Base-by-base conservation (phyloP, 106 monocot genomes). In the Ottelia alismoides region DNA sequence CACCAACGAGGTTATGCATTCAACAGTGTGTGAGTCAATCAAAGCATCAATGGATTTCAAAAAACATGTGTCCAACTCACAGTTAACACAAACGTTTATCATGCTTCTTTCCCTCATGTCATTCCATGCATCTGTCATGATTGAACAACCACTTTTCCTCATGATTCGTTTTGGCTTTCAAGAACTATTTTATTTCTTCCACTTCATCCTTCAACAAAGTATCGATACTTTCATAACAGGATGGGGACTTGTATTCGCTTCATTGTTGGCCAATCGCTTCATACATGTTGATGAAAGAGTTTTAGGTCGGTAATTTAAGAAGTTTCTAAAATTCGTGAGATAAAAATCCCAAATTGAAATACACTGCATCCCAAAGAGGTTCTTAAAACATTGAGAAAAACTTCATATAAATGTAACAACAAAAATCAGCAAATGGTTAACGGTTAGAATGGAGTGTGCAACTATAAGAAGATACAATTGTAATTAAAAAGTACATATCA, bases 41-140 rank as follows among this genome's bases (percentile, higher is more conserved):
- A 25, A 52, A 22, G 52, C 52, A 52, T 52, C 52, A 24, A 52
- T 22, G 24, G 52, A 52, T 23, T 27, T 52, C 52, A 52, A 52
- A 52, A 52, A 52, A 23, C 52, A 24, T 52, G 52, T 52, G 4
- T 25, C 52, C 22, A 23, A 27, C 4, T 25, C 25, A 27, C 52
- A 52, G 25, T 52, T 52, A 12, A 52, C 52, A 23, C 52, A 52
- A 2, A 24, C 2, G 22, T 52, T 52, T 25, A 52, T 52, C 1
- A 52, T 52, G 17, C 52, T 52, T 52, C 52, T 52, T 25, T 25
- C 52, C 17, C 25, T 52, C 25, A 20, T 22, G 20, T 52, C 25
- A 17, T 2, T 52, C 52, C 24, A 52, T 12, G 52, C 52, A 52
- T 52, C 25, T 52, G 25, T 52, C 52, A 52, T 52, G 10, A 52